These are phyloP conservation scores for Gossypium trilobum DNA, from an alignment of 441 rosid species.

Conservation along the genomic window DNA sequence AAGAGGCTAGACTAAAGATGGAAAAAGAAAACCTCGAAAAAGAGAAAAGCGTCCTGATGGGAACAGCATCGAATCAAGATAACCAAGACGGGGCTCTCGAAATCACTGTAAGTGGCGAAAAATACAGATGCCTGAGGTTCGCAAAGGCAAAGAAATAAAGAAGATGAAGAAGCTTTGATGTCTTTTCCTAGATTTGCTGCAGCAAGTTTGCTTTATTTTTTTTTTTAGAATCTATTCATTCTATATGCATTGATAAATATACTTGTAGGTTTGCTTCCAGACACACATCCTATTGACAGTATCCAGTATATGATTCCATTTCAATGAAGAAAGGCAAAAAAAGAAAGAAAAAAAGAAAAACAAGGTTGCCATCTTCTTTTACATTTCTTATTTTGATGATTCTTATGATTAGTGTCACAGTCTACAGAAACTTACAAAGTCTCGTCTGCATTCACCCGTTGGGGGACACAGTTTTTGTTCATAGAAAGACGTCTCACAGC, in stretches of 20 bases:
- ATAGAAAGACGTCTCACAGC: too few species aligned
- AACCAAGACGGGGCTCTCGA: slow-evolving; percentile 73
- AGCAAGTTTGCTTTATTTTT: background rate
- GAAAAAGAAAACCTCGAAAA: slow-evolving; percentile 77
- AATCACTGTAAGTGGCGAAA: slow-evolving; percentile 73
- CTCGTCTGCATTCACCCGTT: too few species aligned
- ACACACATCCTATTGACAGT: background rate
- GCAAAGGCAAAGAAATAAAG: slow-evolving; percentile 55
- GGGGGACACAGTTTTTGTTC: too few species aligned
- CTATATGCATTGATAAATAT: slow-evolving; percentile 6
- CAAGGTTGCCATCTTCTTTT: background rate
- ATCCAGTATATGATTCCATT: background rate
- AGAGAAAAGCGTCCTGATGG: slow-evolving; percentile 76
- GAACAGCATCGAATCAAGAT: slow-evolving; percentile 61
- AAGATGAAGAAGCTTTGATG: background rate
- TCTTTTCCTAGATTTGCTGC: background rate
- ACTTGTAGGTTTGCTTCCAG: slow-evolving; percentile 11
- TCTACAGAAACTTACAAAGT: too few species aligned
- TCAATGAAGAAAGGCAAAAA: slow-evolving; percentile 4
- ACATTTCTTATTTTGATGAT: background rate
- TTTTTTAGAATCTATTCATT: slow-evolving; percentile 12
- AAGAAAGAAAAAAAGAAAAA: background rate
- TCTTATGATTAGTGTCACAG: too few species aligned
- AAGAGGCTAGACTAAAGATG: slow-evolving; percentile 69
- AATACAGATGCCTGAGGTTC: slow-evolving; percentile 66